phyloP scores from a whole-genome alignment of 495 filamentous ascomycete species.

The Neurospora cerealis region DNA sequence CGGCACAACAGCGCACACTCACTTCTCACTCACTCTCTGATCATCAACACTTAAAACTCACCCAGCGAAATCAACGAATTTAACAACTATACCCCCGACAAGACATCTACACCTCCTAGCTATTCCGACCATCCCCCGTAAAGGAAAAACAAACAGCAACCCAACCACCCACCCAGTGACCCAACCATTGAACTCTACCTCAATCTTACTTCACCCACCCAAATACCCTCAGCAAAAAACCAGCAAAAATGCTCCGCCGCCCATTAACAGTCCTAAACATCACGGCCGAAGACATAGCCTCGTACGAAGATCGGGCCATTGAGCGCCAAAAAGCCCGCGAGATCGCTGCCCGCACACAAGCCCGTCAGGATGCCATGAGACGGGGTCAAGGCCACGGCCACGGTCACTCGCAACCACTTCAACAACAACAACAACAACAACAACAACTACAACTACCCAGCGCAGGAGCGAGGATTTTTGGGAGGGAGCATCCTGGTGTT shows the following conservation, averaged over 20 bases:
- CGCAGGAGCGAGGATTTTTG: background rate
- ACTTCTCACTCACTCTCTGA: background rate
- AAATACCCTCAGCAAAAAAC: conserved; percentile 4
- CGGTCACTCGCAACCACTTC: conserved; percentile 2
- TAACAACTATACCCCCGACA: background rate
- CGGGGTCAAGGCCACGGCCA: conserved; percentile 1
- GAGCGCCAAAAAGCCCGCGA: conserved; percentile 17
- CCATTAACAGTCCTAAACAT: conserved; percentile 68
- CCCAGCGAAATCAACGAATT: background rate
- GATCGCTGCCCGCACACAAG: conserved; percentile 8
- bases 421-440: background rate
- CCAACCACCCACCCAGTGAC: background rate
- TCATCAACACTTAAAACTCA: background rate
- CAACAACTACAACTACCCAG: background rate
- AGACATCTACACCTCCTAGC: background rate
- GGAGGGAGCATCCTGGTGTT: background rate
- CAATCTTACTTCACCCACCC: background rate
- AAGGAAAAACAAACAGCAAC: background rate
- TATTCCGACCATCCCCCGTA: background rate
- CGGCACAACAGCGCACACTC: background rate
- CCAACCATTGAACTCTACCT: background rate
- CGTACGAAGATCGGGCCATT: conserved; percentile 56
- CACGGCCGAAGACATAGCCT: conserved; percentile 66
- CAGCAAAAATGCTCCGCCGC: conserved; percentile 62
- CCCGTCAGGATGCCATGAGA: conserved; percentile 5